phyloP scores from a whole-genome alignment of 164 flowering plant genomes.

The Liquidambar formosana region DNA sequence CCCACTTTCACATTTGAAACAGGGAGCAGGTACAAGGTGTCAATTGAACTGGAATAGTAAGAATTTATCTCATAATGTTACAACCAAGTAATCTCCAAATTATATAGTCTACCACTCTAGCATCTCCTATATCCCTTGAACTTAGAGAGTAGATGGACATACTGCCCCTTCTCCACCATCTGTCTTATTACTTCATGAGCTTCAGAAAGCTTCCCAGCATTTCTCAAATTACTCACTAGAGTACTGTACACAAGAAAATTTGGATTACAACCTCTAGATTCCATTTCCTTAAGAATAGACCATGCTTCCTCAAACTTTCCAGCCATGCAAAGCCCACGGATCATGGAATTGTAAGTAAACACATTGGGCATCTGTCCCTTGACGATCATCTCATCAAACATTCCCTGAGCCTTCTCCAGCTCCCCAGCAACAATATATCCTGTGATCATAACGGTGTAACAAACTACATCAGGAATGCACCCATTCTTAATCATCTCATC shows the following conservation, averaged over 20 bases:
- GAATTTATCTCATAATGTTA: neutral
- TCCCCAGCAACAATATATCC: slow-evolving; percentile 65
- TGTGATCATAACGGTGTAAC: slow-evolving; percentile 86
- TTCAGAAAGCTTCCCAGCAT: slow-evolving; percentile 69
- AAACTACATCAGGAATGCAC: slow-evolving; percentile 79
- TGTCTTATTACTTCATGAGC: slow-evolving; percentile 63
- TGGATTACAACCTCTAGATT: slow-evolving; percentile 77
- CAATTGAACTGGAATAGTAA: slow-evolving; percentile 2
- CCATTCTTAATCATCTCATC: slow-evolving; percentile 71
- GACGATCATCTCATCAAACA: slow-evolving; percentile 70
- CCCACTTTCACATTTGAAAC: neutral
- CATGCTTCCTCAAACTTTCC: slow-evolving; percentile 70
- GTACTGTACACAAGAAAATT: slow-evolving; percentile 84
- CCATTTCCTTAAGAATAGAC: slow-evolving; percentile 77
- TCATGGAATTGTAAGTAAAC: slow-evolving; percentile 89
- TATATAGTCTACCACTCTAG: slow-evolving; percentile 15
- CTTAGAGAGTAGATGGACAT: slow-evolving; percentile 53
- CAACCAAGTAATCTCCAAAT: neutral
- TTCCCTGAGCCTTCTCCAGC: slow-evolving; percentile 60
- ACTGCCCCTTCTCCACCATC: slow-evolving; percentile 73
- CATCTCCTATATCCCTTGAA: slow-evolving; percentile 57
- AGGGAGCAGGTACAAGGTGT: slow-evolving; percentile 4
- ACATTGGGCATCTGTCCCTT: slow-evolving; percentile 84
- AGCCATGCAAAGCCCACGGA: slow-evolving; percentile 80
- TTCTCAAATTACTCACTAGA: slow-evolving; percentile 57